Evolutionary conservation across 2,329 filamentous ascomycete genomes (phyloP), one percentile per base, ranked within the genome.

Genomic region (Colletotrichum musae): DNA sequence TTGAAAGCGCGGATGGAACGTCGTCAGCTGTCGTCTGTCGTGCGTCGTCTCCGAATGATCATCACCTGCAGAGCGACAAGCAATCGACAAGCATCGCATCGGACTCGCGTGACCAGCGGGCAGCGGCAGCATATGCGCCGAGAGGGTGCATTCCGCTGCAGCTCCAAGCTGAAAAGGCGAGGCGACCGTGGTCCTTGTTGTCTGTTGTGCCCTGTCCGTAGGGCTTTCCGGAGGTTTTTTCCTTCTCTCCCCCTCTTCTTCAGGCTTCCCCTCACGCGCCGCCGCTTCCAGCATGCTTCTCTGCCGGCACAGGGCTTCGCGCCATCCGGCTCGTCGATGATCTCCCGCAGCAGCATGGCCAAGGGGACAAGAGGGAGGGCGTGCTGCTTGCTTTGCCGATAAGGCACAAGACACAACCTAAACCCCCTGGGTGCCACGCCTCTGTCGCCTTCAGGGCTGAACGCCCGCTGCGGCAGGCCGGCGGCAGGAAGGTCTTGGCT

Each of bases 161-260:
- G n/a, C 32, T 45, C 50, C 16, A 21, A 53, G 50, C 59, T 62
- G 59, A 52, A 54, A 32, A 26, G 51, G 43, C 51, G 24, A 61
- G 62, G 66, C 66, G 62, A 61, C 54, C 66, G 62, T 60, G 43
- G 51, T 24, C 66, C 62, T 66, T 43, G 56, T 57, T 50, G 32
- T 15, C 18, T 21, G 28, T 32, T 41, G 41, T 59, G 54, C 18
- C 59, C 21, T 21, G 41, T 15, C n/a, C 6, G 18, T 50, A 21
- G n/a, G n/a, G 47, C 47, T 24, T 6, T 50, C n/a, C 47, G 47
- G n/a, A 50, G 47, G 32, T 36, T 36, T 50, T 26, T 21, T 43
- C 18, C 18, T 21, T 52, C 36, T 36, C 21, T 36, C 32, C 32
- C 32, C 32, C 32, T 36, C 32, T 36, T 36, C 32, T 36, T 24